Percentiles rank a stretch among this genome's conserved stretches.
Evolutionary conservation across 2,329 filamentous ascomycete genomes (phyloP).

Genomic region (Verticillium nubilum): DNA sequence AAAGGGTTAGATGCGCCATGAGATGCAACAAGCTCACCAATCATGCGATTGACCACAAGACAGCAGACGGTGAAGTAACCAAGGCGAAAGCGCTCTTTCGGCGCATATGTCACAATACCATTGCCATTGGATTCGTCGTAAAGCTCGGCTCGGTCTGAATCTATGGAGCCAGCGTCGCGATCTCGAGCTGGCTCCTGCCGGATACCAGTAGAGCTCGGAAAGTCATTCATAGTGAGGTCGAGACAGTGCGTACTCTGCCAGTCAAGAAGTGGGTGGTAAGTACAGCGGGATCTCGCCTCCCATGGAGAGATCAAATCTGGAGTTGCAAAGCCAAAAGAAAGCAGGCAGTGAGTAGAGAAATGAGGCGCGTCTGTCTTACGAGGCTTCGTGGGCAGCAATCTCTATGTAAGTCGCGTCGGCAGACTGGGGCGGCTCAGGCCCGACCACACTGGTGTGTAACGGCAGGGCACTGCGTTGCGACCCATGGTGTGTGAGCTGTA

Average conservation of each 20-base stretch:
- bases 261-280: background rate
- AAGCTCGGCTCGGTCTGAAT: constrained; percentile 15
- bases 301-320: background rate
- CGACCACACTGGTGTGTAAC: background rate
- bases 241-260: background rate
- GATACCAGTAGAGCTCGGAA: constrained; percentile 14
- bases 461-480: background rate
- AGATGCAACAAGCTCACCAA: constrained; percentile 20
- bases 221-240: constrained; percentile 19
- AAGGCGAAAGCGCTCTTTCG: constrained; percentile 26
- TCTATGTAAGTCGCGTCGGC: background rate
- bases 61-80: constrained; percentile 29
- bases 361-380: background rate
- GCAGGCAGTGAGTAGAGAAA: background rate
- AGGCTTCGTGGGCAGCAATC: background rate
- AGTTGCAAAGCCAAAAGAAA: background rate
- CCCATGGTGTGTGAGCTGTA: background rate
- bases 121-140: constrained; percentile 3
- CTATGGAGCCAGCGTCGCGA: constrained; percentile 5
- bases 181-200: constrained; percentile 4
- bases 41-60: constrained; percentile 29
- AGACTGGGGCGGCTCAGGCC: background rate
- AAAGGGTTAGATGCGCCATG: background rate
- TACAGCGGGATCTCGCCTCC: background rate
- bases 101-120: constrained; percentile 25